phyloP scores from a whole-genome alignment of 176 grass and related monocot genomes.

The Olyra latifolia region DNA sequence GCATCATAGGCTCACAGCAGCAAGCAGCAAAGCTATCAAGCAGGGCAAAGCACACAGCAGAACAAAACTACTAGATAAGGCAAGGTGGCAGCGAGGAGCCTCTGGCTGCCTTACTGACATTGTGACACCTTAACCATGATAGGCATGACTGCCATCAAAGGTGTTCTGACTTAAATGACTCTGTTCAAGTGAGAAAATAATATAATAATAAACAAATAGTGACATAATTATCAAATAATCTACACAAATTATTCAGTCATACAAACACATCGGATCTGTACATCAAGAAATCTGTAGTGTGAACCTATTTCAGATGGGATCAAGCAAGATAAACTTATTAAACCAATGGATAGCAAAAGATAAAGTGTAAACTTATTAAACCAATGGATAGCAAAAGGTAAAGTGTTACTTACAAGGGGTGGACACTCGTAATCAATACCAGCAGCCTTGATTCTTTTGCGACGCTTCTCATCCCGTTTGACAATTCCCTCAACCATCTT shows the following conservation, averaged over 20 bases:
- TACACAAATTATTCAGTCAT: neutral
- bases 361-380: neutral
- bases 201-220: neutral
- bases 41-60: no score
- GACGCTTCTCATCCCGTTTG: slow-evolving; percentile 68
- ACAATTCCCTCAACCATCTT: slow-evolving; percentile 69
- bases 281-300: neutral
- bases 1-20: no score
- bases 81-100: no score
- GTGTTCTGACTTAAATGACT: neutral
- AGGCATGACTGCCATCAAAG: neutral
- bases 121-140: no score
- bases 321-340: neutral
- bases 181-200: neutral
- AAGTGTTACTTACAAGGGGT: slow-evolving; percentile 64
- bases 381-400: neutral
- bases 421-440: slow-evolving; percentile 88
- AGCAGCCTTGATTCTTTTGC: slow-evolving; percentile 77
- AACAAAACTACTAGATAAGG: no score
- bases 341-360: neutral
- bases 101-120: no score
- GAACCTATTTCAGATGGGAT: neutral
- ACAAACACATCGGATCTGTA: neutral
- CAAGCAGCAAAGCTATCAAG: no score
- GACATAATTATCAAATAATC: neutral